Percentiles rank a stretch among this genome's conserved stretches.
Conservation (phyloP, 352 stramenopile species). For the Phytophthora lateralis region DNA sequence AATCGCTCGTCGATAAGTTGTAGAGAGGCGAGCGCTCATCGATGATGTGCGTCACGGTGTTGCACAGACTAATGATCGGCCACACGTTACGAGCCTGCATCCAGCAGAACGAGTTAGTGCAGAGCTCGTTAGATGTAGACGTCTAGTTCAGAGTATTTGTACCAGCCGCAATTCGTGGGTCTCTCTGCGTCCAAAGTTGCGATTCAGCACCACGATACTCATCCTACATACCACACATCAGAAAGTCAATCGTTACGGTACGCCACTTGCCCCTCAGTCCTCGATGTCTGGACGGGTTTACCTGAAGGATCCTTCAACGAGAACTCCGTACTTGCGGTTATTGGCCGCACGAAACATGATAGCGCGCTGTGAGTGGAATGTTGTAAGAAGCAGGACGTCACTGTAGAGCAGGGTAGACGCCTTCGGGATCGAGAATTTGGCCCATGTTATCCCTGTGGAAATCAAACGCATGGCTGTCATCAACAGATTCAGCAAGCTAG, state of each 20-base stretch:
- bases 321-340: conserved; percentile 52
- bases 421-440: conserved; percentile 71
- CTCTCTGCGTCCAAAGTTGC: conserved; percentile 44
- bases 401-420: conserved; percentile 57
- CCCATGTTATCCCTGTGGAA: conserved; percentile 53
- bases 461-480: not conserved
- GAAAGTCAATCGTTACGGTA: not conserved
- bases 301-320: conserved; percentile 67
- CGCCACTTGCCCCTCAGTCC: not conserved
- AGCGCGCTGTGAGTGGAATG: conserved; percentile 53
- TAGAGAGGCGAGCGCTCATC: conserved; percentile 57
- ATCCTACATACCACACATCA: conserved; percentile 29
- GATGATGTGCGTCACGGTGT: conserved; percentile 63
- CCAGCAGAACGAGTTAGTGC: not conserved
- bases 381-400: conserved; percentile 51
- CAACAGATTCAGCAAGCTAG: not conserved
- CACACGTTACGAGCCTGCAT: conserved; percentile 59
- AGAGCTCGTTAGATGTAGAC: not conserved
- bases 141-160: not conserved
- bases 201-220: conserved; percentile 60
- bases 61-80: conserved; percentile 63
- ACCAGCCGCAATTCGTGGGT: conserved; percentile 61
- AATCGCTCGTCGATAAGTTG: conserved; percentile 44
- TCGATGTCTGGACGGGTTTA: conserved; percentile 13
- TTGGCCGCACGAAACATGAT: conserved; percentile 70